Conservation (phyloP, 306 rosid genomes). For the Prosopis cineraria region DNA sequence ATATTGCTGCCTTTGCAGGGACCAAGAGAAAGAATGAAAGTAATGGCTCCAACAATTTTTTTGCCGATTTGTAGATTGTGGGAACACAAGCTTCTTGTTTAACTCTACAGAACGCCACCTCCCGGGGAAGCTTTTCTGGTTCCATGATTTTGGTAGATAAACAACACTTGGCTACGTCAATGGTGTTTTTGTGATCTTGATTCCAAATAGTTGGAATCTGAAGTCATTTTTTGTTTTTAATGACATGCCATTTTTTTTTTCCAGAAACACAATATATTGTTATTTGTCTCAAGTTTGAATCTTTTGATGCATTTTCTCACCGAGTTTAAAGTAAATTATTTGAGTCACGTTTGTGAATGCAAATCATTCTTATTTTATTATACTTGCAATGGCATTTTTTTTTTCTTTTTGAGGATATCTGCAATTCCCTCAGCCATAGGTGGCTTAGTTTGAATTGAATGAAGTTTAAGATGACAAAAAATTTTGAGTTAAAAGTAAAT, state of each 20-base stretch:
- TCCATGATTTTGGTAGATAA: neutral
- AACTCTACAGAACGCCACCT: slow-evolving; percentile 7
- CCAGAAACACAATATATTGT: too few relatives aligned
- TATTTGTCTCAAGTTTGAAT: neutral
- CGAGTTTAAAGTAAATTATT: too few relatives aligned
- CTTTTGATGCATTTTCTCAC: too few relatives aligned
- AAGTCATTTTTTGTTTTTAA: neutral
- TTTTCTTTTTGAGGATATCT: too few relatives aligned
- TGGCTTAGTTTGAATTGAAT: too few relatives aligned
- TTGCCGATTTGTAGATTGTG: slow-evolving; percentile 54
- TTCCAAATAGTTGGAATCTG: neutral
- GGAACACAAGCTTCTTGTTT: slow-evolving; percentile 7
- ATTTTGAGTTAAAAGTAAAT: too few relatives aligned
- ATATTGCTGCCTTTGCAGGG: slow-evolving; percentile 46
- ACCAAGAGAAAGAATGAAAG: slow-evolving; percentile 49
- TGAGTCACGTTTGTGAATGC: too few relatives aligned
- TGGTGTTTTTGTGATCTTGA: neutral
- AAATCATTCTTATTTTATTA: too few relatives aligned
- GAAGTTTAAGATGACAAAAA: too few relatives aligned
- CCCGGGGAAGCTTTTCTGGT: neutral
- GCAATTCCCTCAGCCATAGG: too few relatives aligned
- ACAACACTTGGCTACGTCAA: neutral
- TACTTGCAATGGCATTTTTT: too few relatives aligned
- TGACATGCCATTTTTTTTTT: neutral
- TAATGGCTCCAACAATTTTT: slow-evolving; percentile 49